These are phyloP conservation scores for Casuarina cunninghamiana DNA, from an alignment of 306 rosid species.

Conservation along the genomic window DNA sequence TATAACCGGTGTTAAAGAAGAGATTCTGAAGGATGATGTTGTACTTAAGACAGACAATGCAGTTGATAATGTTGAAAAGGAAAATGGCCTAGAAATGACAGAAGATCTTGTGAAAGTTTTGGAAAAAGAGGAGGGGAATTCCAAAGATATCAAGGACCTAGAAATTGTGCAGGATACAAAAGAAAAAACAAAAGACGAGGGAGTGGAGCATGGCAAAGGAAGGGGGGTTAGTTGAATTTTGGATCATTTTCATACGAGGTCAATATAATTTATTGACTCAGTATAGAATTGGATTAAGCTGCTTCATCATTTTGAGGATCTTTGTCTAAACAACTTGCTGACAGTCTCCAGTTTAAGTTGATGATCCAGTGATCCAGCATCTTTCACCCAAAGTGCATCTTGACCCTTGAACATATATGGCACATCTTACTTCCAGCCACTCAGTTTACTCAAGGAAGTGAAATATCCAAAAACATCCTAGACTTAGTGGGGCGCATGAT, in stretches of 20 bases:
- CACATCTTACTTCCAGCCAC: not conserved
- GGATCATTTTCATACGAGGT: not conserved
- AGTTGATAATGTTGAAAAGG: slow-evolving; percentile 17
- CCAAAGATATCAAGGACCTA: slow-evolving; percentile 3
- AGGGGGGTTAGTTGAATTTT: slow-evolving; percentile 20
- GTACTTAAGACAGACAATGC: slow-evolving; percentile 14
- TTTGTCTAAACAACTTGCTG: not conserved
- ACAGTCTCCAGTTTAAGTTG: not conserved
- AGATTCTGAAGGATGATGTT: slow-evolving; percentile 34
- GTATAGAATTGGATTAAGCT: not conserved
- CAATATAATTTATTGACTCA: not conserved
- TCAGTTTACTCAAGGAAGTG: not conserved
- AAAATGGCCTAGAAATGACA: slow-evolving; percentile 11
- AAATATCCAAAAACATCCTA: not conserved
- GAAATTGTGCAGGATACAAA: slow-evolving; percentile 22
- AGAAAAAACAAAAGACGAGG: not conserved
- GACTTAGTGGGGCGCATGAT: too few species aligned
- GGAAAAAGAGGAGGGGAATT: slow-evolving; percentile 18
- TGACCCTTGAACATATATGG: not conserved
- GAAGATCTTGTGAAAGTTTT: slow-evolving; percentile 7
- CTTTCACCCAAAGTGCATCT: not conserved
- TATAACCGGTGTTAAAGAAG: slow-evolving; percentile 46
- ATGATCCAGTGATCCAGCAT: not conserved
- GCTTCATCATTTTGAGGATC: slow-evolving; percentile 20
- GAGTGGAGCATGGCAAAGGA: slow-evolving; percentile 3